Conservation (phyloP, 345 rosid species). For the Gossypium sturtianum region DNA sequence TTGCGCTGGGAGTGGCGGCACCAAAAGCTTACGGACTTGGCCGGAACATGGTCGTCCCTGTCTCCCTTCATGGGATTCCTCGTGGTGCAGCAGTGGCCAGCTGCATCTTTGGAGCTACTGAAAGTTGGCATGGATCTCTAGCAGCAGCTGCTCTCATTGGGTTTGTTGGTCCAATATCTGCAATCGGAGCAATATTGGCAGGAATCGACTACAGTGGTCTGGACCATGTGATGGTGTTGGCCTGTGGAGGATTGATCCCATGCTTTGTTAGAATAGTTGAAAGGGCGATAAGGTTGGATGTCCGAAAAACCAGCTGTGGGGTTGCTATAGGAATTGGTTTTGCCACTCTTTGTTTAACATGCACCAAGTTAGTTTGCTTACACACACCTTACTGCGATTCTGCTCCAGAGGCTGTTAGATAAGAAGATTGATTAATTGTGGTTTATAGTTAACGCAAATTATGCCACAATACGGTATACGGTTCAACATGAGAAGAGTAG, state of each 20-base stretch:
- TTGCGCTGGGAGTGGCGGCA: constrained; percentile 97
- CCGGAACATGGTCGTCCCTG: constrained; percentile 94
- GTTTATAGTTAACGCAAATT: neutral
- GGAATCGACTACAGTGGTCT: constrained; percentile 93
- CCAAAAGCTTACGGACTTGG: constrained; percentile 95
- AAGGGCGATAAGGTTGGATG: constrained; percentile 65
- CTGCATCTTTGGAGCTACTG: constrained; percentile 87
- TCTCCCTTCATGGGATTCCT: constrained; percentile 90
- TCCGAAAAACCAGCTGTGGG: constrained; percentile 54
- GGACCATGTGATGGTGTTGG: constrained; percentile 87
- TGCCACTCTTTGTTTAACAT: constrained; percentile 73
- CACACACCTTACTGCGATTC: constrained; percentile 97
- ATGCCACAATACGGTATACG: neutral
- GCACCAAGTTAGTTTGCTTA: constrained; percentile 85
- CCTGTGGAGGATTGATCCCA: constrained; percentile 84
- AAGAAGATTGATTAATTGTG: neutral
- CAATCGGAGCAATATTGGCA: constrained; percentile 83
- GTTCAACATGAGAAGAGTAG: neutral
- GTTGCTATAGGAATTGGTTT: constrained; percentile 56
- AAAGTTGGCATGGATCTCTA: constrained; percentile 84
- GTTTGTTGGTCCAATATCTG: constrained; percentile 84
- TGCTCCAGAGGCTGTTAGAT: constrained; percentile 95
- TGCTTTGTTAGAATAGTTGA: constrained; percentile 50
- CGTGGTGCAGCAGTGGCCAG: constrained; percentile 98
- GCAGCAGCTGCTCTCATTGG: constrained; percentile 89